Percentiles rank a stretch among this genome's conserved stretches.
Evolutionary conservation across 192 early-diverging fungal genomes (phyloP).

Genomic region (Entomortierella lignicola): DNA sequence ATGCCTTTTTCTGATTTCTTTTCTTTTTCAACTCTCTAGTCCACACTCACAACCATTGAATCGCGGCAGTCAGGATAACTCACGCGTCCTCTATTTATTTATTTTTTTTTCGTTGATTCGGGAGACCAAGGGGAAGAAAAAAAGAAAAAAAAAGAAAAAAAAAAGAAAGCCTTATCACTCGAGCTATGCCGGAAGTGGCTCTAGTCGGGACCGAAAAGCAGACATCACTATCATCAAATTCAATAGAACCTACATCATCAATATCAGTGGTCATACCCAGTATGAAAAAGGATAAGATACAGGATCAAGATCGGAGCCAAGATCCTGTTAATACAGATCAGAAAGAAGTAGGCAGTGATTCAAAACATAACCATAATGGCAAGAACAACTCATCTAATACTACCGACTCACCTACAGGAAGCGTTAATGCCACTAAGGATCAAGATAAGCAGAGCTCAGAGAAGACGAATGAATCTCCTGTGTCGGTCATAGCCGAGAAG

Average conservation of each 20-base stretch:
- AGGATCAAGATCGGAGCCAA: background rate
- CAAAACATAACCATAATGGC: background rate
- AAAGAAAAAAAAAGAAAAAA: conserved; percentile 4
- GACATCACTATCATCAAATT: background rate
- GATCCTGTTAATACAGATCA: background rate
- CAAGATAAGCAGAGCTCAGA: conserved; percentile 14
- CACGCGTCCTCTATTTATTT: background rate
- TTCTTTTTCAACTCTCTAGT: background rate
- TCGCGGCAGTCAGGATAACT: background rate
- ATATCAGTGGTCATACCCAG: background rate
- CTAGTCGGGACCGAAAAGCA: conserved; percentile 11
- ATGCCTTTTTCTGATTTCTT: background rate
- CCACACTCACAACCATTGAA: background rate
- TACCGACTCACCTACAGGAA: background rate
- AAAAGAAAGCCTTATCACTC: background rate
- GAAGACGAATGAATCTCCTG: conserved; percentile 13
- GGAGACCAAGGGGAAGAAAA: background rate
- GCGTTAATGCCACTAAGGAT: background rate
- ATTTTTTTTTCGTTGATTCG: background rate
- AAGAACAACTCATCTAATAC: background rate
- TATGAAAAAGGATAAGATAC: conserved; percentile 42
- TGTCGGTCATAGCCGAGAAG: conserved; percentile 5
- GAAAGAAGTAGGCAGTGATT: background rate
- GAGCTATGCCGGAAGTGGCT: conserved; percentile 19
- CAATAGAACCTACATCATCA: background rate